A percentile compares a stretch with the other conserved stretches of the same genome.
phyloP scores from a whole-genome alignment of 352 stramenopile genomes.

The Elongisporangium anandrum region DNA sequence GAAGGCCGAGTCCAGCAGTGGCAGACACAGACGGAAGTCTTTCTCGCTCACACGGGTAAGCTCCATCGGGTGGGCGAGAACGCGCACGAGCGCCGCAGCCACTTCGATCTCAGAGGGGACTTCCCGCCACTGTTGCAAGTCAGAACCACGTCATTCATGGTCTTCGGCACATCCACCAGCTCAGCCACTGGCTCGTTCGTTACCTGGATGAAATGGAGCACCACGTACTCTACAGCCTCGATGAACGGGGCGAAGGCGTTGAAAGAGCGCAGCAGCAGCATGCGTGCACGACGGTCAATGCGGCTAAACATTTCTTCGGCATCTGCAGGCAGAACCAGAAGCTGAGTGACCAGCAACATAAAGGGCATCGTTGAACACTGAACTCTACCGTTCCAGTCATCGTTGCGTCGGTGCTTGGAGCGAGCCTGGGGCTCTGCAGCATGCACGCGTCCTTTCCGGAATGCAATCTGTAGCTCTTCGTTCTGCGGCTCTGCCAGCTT shows the following conservation, averaged over 20 bases:
- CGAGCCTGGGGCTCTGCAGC: slow-evolving; percentile 25
- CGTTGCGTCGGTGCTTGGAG: slow-evolving; percentile 39
- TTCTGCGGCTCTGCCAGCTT: slow-evolving; percentile 77
- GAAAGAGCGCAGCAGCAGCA: slow-evolving; percentile 67
- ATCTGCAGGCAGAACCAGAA: slow-evolving; percentile 21
- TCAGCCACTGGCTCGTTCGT: background rate
- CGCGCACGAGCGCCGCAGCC: slow-evolving; percentile 39
- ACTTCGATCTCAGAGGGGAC: slow-evolving; percentile 73
- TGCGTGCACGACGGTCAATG: slow-evolving; percentile 68
- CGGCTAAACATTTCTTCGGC: slow-evolving; percentile 75
- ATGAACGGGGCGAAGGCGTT: slow-evolving; percentile 65
- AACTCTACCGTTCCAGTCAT: slow-evolving; percentile 80
- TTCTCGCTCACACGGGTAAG: slow-evolving; percentile 51
- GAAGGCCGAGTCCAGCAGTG: slow-evolving; percentile 78
- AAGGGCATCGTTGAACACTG: too few species aligned
- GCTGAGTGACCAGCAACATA: background rate
- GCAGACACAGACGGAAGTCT: slow-evolving; percentile 65
- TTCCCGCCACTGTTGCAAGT: slow-evolving; percentile 53
- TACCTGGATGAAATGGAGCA: slow-evolving; percentile 83
- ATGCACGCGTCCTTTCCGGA: slow-evolving; percentile 55
- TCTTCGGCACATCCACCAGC: too few species aligned
- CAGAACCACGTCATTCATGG: background rate
- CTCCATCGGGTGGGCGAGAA: slow-evolving; percentile 66
- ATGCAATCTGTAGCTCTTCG: slow-evolving; percentile 63
- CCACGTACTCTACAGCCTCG: slow-evolving; percentile 70